Percentiles rank a stretch among this genome's conserved stretches.
Conservation (phyloP, 1,139 yeast genomes). For the Geotrichum histeridarum region DNA sequence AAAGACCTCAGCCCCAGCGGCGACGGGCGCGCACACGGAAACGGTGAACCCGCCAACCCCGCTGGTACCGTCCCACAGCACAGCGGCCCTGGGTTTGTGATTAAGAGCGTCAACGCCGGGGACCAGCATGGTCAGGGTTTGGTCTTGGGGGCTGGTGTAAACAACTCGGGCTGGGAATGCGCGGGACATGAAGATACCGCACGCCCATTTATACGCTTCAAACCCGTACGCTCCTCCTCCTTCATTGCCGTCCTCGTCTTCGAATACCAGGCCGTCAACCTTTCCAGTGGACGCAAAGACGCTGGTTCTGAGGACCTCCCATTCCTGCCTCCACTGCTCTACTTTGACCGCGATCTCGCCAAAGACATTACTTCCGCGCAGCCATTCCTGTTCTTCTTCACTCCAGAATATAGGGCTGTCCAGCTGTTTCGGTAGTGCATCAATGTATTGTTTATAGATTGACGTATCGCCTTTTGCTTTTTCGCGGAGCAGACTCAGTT, state of each 20-base stretch:
- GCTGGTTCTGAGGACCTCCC: conserved; percentile 23
- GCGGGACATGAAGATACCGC: conserved; percentile 64
- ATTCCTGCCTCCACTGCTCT: conserved; percentile 33
- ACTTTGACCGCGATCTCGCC: conserved; percentile 33
- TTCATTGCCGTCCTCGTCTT: not conserved
- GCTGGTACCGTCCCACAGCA: conserved; percentile 52
- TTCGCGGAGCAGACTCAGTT: conserved; percentile 26
- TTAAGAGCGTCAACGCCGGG: conserved; percentile 79
- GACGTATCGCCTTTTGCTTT: not conserved
- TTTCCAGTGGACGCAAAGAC: too few species aligned
- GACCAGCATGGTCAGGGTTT: conserved; percentile 60
- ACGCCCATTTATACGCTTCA: conserved; percentile 65
- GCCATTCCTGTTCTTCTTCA: conserved; percentile 43
- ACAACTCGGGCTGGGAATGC: conserved; percentile 62
- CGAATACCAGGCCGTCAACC: too few species aligned
- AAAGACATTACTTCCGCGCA: conserved; percentile 59
- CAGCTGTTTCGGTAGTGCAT: conserved; percentile 12
- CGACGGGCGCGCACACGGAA: conserved; percentile 17
- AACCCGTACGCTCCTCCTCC: conserved; percentile 17
- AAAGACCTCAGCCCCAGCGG: conserved; percentile 49
- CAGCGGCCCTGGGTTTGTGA: conserved; percentile 58
- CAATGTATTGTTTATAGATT: conserved; percentile 7
- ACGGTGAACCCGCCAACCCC: conserved; percentile 27
- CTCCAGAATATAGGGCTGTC: conserved; percentile 22
- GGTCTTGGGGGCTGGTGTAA: conserved; percentile 36